Conservation (phyloP, 441 rosid genomes). For the Populus hybrid region DNA sequence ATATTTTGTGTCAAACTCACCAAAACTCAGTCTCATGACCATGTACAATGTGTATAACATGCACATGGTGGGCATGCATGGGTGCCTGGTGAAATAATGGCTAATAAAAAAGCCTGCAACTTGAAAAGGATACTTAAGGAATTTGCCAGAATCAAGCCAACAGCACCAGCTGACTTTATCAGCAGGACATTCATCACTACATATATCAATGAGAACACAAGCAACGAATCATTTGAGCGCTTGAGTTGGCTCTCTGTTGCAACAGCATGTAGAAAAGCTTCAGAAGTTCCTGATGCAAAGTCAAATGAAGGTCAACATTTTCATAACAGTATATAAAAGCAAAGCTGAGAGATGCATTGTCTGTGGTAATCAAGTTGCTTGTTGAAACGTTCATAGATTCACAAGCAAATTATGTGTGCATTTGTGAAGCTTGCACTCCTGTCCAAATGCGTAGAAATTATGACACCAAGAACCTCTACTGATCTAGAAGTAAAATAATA, state of each 20-base stretch:
- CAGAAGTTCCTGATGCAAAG: constrained; percentile 78
- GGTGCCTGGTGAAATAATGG: neutral
- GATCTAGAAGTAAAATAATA: neutral
- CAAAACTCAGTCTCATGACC: neutral
- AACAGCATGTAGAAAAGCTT: constrained; percentile 90
- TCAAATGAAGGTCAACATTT: constrained; percentile 15
- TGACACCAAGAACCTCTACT: neutral
- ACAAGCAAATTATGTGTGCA: neutral
- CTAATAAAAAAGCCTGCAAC: neutral
- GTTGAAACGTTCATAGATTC: neutral
- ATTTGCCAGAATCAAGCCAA: constrained; percentile 88
- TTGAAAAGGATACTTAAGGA: constrained; percentile 72
- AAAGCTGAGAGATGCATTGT: neutral
- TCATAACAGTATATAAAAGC: neutral
- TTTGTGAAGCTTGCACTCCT: neutral
- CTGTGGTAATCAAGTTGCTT: neutral
- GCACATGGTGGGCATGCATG: neutral
- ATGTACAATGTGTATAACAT: neutral
- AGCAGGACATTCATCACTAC: constrained; percentile 54
- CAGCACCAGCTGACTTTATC: constrained; percentile 70
- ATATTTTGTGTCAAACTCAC: neutral
- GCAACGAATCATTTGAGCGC: constrained; percentile 74
- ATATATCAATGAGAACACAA: constrained; percentile 65
- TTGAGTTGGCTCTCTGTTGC: constrained; percentile 75
- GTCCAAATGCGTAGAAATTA: neutral